A percentile compares a stretch with the other conserved stretches of the same genome.
phyloP scores from a whole-genome alignment of 352 stramenopile genomes.

The Pythium myriotylum region DNA sequence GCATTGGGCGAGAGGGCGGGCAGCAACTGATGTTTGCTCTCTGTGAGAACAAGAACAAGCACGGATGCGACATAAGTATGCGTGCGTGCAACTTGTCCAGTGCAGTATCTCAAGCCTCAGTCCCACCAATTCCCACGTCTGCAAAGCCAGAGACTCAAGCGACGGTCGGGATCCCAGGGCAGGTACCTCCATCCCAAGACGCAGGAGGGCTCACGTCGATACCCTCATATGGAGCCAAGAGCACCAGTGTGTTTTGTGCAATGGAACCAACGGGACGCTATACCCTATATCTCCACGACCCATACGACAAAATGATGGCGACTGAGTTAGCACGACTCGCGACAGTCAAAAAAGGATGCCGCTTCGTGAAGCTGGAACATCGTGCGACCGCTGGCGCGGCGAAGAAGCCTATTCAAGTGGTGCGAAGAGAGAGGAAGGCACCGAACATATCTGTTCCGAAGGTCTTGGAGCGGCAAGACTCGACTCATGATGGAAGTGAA shows the following conservation, averaged over 20 bases:
- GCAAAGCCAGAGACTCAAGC: background rate
- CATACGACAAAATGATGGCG: conserved; percentile 82
- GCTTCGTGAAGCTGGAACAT: conserved; percentile 68
- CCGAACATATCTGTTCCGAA: conserved; percentile 11
- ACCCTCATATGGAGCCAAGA: conserved; percentile 47
- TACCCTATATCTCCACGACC: conserved; percentile 56
- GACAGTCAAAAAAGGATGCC: conserved; percentile 70
- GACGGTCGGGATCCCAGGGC: background rate
- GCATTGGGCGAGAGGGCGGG: conserved; percentile 66
- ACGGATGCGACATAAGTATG: conserved; percentile 61
- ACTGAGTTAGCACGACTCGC: conserved; percentile 77
- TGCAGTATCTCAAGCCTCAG: background rate
- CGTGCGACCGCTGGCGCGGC: conserved; percentile 23
- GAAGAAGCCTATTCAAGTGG: conserved; percentile 47
- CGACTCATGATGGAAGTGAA: conserved; percentile 26
- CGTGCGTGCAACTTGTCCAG: conserved; percentile 59
- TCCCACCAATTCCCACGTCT: background rate
- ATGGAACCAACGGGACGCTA: conserved; percentile 77
- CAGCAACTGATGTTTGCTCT: conserved; percentile 69
- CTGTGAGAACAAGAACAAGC: conserved; percentile 54
- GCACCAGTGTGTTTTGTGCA: conserved; percentile 58
- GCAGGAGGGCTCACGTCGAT: background rate
- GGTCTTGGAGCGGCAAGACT: conserved; percentile 12
- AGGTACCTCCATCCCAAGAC: background rate
- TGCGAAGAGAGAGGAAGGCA: conserved; percentile 47